Evolutionary conservation across 1,284 basidiomycete species (phyloP), one percentile per base, ranked within the genome.

Genomic region (Ganoderma meredithae): DNA sequence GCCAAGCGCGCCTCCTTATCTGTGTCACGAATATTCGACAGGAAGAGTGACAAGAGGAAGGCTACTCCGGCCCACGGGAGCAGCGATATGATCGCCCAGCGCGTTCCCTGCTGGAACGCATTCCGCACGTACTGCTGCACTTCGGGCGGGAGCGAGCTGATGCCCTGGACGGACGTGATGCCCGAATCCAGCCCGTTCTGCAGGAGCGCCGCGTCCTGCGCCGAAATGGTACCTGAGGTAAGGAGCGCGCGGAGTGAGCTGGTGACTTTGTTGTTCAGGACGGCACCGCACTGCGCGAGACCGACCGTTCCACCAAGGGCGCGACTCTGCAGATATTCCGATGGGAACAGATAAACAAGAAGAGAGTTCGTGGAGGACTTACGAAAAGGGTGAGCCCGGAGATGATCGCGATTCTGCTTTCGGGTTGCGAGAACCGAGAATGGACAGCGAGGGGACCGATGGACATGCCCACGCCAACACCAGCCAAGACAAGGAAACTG

Each of bases 221-320:
- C 40, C 9, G 77, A 74, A 66, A 84, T 68, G 6, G 70, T 66
- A 39, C 78, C 81, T 1, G 77, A 77, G 3, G 43, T 56, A 41
- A 79, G 71, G 27, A 73, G 73, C 17, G 74, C 52, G 33, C 71
- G 31, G 69, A 87, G 76, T 64, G 80, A 79, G 12, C 72, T 39
- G 36, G 76, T 74, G 33, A 84, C 84, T 75, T 81, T 85, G 25
- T 80, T 77, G 70, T 82, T 81, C 65, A 87, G 79, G 40, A 86
- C 78, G 1, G 85, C 83, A 40, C 81, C 81, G 62, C 85, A 86
- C 70, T 86, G 85, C 0, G 86, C 84, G 39, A 87, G 79, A 39
- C 85, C 85, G 55, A 86, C 74, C 0, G 85, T 86, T 19, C 86
- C 85, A 39, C 86, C 85, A 33, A 86, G 77, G 0, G 83, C 76